These are phyloP conservation scores for Arthrobotrys entomopaga DNA, from an alignment of 2,329 filamentous ascomycete genomes.

Conservation along the genomic window DNA sequence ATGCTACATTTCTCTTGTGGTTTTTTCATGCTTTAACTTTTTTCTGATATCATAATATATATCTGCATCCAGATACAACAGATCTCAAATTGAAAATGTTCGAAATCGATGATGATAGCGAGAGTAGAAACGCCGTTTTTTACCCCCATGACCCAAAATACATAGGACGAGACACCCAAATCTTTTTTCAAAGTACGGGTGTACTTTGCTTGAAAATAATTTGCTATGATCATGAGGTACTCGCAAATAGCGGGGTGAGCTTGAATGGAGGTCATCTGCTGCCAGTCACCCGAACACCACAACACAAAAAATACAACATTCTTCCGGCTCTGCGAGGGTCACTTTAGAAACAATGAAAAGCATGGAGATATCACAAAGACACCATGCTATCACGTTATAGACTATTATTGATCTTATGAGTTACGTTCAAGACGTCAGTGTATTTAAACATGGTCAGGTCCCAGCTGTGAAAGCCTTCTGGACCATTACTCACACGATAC, in stretches of 20 bases:
- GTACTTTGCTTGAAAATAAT: no score
- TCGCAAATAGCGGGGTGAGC: not conserved
- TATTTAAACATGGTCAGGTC: slow-evolving; percentile 53
- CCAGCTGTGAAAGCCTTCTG: slow-evolving; percentile 23
- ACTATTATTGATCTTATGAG: slow-evolving; percentile 28
- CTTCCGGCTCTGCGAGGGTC: not conserved
- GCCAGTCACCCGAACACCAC: slow-evolving; percentile 48
- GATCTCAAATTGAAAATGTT: no score
- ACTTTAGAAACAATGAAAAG: slow-evolving; percentile 25
- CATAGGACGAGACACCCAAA: no score
- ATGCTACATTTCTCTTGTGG: no score
- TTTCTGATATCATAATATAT: no score
- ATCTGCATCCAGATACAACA: no score
- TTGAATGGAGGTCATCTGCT: slow-evolving; percentile 39
- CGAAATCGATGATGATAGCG: no score
- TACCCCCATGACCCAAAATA: no score
- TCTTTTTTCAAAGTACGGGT: no score
- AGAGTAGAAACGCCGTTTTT: no score
- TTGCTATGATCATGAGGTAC: slow-evolving; percentile 38
- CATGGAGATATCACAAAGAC: slow-evolving; percentile 51
- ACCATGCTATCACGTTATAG: slow-evolving; percentile 38
- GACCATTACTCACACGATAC: slow-evolving; percentile 38
- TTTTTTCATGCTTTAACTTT: no score
- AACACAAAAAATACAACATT: slow-evolving; percentile 50
- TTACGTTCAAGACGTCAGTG: slow-evolving; percentile 18